These are phyloP conservation scores for Leersia perrieri DNA, from an alignment of 176 grass and related monocot genomes.

Conservation along the genomic window DNA sequence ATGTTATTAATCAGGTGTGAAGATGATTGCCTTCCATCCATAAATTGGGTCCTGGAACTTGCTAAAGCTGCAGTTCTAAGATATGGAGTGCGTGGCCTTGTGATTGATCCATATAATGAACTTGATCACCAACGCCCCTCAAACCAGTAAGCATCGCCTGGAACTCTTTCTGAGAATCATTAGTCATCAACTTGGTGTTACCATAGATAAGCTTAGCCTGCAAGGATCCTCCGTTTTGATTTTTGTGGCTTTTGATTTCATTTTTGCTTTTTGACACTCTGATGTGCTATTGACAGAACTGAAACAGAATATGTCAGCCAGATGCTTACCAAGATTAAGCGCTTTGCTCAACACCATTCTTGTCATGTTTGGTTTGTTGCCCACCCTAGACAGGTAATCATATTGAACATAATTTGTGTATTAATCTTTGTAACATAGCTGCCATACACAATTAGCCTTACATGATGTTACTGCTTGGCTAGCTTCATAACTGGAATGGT, in stretches of 20 bases:
- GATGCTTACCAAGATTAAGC: constrained; percentile 88
- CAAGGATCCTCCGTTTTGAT: neutral
- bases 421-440: constrained; percentile 1
- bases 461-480: constrained; percentile 26
- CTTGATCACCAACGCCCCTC: constrained; percentile 85
- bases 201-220: constrained; percentile 1
- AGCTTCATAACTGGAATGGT: constrained; percentile 94
- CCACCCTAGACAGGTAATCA: constrained; percentile 90
- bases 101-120: constrained; percentile 98
- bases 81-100: constrained; percentile 84
- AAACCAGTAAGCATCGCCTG: constrained; percentile 58
- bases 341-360: constrained; percentile 93
- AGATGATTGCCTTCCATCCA: constrained; percentile 77
- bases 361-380: constrained; percentile 99
- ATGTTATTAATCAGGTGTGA: constrained; percentile 59
- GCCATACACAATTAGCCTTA: constrained; percentile 13
- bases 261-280: constrained; percentile 13
- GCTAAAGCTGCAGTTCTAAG: constrained; percentile 88
- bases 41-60: constrained; percentile 83
- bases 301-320: constrained; percentile 98
- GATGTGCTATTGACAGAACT: constrained; percentile 51
- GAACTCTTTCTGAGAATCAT: neutral
- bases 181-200: neutral
- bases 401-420: constrained; percentile 3
- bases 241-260: neutral